A percentile compares a stretch with the other conserved stretches of the same genome.
Evolutionary conservation across 352 stramenopile genomes (phyloP).

Genomic region (Phytophthora lateralis): DNA sequence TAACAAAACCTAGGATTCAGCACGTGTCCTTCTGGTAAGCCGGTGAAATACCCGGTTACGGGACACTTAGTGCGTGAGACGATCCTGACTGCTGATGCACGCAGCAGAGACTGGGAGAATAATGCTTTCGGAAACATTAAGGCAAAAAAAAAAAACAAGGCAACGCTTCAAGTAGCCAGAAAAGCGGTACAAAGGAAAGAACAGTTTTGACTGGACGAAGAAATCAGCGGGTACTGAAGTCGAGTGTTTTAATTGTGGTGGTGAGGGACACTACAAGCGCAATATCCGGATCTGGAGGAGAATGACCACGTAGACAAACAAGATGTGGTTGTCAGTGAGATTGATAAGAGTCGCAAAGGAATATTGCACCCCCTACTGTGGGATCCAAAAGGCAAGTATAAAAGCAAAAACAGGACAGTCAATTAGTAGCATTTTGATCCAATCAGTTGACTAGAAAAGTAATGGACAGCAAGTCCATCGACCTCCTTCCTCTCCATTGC

Average conservation of each 20-base stretch:
- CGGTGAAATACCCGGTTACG: no score
- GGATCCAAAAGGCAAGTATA: no score
- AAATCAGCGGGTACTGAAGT: neutral
- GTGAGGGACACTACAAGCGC: neutral
- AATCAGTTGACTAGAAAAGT: no score
- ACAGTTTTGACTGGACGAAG: no score
- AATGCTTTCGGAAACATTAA: constrained; percentile 9
- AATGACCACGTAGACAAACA: neutral
- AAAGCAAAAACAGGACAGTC: no score
- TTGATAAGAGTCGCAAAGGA: constrained; percentile 1
- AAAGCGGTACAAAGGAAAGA: neutral
- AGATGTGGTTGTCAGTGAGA: neutral
- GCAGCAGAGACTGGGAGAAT: constrained; percentile 11
- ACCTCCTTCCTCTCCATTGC: no score
- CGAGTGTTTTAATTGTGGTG: neutral
- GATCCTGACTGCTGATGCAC: constrained; percentile 9
- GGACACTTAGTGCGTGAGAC: constrained; percentile 18
- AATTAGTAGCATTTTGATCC: no score
- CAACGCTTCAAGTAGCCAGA: neutral
- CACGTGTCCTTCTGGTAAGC: no score
- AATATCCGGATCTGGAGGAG: neutral
- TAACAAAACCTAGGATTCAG: no score
- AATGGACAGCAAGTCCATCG: no score
- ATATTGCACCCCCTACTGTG: no score
- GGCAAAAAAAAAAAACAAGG: neutral